These are phyloP conservation scores for Bidens hawaiensis DNA, from an alignment of 140 eudicot species.

Conservation along the genomic window DNA sequence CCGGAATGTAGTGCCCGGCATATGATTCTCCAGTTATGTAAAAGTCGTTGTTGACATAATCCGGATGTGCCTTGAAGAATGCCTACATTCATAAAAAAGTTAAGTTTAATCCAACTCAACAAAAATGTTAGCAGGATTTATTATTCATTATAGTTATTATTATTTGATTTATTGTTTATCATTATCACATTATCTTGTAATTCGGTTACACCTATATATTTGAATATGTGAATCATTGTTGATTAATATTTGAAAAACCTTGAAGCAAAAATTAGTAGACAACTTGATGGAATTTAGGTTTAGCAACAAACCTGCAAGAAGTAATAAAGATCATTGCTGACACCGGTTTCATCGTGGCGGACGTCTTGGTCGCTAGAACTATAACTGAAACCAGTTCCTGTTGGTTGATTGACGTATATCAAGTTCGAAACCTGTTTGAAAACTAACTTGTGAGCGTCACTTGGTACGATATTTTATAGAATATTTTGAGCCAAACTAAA, in stretches of 20 bases:
- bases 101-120: too few species aligned
- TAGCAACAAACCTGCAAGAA: constrained; percentile 64
- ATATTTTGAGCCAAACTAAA: neutral
- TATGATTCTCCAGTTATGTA: constrained; percentile 90
- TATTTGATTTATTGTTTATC: too few species aligned
- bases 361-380: constrained; percentile 44
- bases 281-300: neutral
- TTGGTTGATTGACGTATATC: constrained; percentile 82
- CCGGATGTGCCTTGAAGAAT: constrained; percentile 68
- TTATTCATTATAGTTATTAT: too few species aligned
- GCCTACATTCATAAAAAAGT: too few species aligned
- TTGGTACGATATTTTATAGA: neutral
- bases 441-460: neutral
- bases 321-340: constrained; percentile 64
- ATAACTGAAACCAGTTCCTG: constrained; percentile 85
- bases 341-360: constrained; percentile 54
- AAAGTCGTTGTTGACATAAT: constrained; percentile 60
- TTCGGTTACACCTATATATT: too few species aligned
- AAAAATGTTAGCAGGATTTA: too few species aligned
- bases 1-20: constrained; percentile 92
- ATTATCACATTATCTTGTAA: too few species aligned
- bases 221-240: too few species aligned
- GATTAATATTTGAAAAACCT: too few species aligned
- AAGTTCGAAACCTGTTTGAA: constrained; percentile 64
- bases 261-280: neutral